Evolutionary conservation across 805 yeast genomes (phyloP).

Genomic region (Yarrowia sp.): DNA sequence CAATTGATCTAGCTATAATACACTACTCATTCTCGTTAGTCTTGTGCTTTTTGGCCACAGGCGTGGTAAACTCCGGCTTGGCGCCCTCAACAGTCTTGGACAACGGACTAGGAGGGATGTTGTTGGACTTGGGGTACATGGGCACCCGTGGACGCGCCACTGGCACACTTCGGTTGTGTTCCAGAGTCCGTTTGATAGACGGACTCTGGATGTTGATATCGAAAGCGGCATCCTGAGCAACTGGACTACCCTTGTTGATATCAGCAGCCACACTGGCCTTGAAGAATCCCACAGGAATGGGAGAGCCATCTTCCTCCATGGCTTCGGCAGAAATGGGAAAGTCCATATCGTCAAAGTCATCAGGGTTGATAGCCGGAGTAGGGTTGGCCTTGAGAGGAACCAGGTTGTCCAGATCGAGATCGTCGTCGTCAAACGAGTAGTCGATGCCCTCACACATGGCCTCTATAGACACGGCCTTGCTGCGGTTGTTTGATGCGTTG

Average conservation of each 20-base stretch:
- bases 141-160: not conserved
- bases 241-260: constrained; percentile 19
- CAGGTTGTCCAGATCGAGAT: not conserved
- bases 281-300: constrained; percentile 22
- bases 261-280: constrained; percentile 25
- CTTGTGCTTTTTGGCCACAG: constrained; percentile 7
- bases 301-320: constrained; percentile 9
- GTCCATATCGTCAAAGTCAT: not conserved
- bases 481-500: not conserved
- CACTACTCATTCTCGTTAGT: not conserved
- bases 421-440: constrained; percentile 20
- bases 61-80: constrained; percentile 12
- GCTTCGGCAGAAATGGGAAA: constrained; percentile 1
- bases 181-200: constrained; percentile 7
- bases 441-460: constrained; percentile 25
- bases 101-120: constrained; percentile 21
- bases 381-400: not conserved
- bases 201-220: constrained; percentile 24
- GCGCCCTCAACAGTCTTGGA: not conserved
- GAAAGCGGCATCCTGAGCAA: not conserved
- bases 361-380: not conserved
- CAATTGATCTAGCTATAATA: not conserved
- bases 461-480: constrained; percentile 21
- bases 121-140: constrained; percentile 23
- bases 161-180: constrained; percentile 3